A percentile compares a stretch with the other conserved stretches of the same genome.
These are phyloP conservation scores for Gracilariopsis chorda DNA, from an alignment of 23 red algal genomes.

Conservation along the genomic window DNA sequence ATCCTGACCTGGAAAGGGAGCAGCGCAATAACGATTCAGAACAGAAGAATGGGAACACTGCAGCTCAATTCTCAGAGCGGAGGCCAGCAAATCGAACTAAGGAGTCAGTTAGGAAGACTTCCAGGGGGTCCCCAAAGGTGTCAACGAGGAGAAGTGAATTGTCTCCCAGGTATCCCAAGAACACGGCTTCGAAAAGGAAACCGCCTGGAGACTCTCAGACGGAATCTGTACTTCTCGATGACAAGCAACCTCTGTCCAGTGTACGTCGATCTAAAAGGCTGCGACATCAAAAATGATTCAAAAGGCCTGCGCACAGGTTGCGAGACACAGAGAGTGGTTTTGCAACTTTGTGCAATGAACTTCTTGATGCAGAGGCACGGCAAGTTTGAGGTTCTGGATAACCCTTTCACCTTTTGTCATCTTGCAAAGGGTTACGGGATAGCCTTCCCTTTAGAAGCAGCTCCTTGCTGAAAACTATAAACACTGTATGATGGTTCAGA, in stretches of 20 bases:
- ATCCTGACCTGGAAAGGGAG: background rate
- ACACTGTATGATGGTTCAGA: too few species aligned
- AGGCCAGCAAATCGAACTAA: background rate
- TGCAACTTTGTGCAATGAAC: too few species aligned
- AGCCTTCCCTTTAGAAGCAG: too few species aligned
- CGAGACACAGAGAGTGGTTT: too few species aligned
- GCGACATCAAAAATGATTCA: background rate
- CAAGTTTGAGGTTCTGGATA: too few species aligned
- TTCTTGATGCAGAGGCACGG: too few species aligned
- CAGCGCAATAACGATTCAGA: background rate
- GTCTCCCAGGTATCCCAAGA: background rate
- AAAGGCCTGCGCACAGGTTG: too few species aligned
- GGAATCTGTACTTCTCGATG: background rate
- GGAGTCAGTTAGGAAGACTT: background rate
- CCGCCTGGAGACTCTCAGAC: background rate
- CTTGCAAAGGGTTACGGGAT: too few species aligned
- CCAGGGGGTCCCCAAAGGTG: background rate
- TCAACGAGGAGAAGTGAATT: background rate
- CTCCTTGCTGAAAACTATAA: too few species aligned
- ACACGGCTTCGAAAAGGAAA: background rate
- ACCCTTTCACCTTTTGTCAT: too few species aligned
- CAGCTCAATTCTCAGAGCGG: background rate
- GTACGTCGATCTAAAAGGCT: background rate
- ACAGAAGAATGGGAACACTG: too few species aligned
- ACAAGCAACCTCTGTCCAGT: background rate